Evolutionary conservation across 164 flowering plant genomes (phyloP), one percentile per base, ranked within the genome.

Genomic region (Magnolia officinalis): DNA sequence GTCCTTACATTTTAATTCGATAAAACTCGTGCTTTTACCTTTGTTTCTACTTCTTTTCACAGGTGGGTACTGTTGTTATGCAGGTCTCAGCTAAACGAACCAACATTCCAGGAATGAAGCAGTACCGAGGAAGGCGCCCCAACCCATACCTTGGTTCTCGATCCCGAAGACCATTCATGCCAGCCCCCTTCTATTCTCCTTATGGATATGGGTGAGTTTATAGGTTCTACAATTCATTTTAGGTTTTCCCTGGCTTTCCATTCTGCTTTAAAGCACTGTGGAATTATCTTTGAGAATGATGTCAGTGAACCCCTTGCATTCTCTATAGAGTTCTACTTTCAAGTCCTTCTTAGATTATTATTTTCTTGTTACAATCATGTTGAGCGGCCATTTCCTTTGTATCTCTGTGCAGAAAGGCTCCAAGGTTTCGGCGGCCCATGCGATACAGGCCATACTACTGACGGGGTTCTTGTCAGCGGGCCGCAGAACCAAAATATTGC

Each of bases 21-120:
- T 5, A 23, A 11, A 21, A 66, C 2, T 66, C 69, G 13, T 66
- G 45, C 65, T 18, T 63, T 16, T 63, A 21, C 21, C 19, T n/a
- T 21, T 21, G 7, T 63, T 63, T 63, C 21, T 21, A n/a, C 21
- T 63, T 63, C 65, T 21, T 9, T 6, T 63, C n/a, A 63, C 29
- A 23, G 24, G 13, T 4, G 5, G 31, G 16, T 21, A 8, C 69
- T 69, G 6, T 74, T 64, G 19, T 7, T 10, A 16, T 75, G 59
- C 80, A 91, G 96, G 96, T 89, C 19, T 88, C 92, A 68, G 90
- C 89, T 45, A 91, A 91, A 83, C 79, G 95, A 67, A 91, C 95
- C 64, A 91, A 91, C 69, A 73, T 91, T 82, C 95, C 95, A 65
- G 95, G 95, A 74, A 85, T 88, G 95, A 91, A 87, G 73, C 92